These are phyloP conservation scores for Sphagnum magellanicum DNA, from an alignment of 228 moss, liverwort and hornwort species.

Conservation along the genomic window DNA sequence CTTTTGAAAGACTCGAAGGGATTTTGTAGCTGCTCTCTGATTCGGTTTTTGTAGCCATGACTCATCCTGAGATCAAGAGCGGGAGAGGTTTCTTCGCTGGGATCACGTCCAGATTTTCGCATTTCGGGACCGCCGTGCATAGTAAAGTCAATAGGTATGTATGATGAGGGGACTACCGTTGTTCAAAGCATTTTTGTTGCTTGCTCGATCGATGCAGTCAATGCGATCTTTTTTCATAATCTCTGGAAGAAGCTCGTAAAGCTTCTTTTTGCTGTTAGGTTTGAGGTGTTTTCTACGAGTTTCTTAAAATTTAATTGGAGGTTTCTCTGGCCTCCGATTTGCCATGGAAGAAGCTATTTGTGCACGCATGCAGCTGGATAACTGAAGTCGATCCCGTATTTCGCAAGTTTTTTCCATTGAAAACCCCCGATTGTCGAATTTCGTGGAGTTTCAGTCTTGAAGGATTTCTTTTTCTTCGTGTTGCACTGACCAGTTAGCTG, in stretches of 20 bases:
- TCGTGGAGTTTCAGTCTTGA: no score
- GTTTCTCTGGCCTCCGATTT: no score
- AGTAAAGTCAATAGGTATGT: conserved; percentile 50
- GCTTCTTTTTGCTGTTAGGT: not conserved
- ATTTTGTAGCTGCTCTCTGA: no score
- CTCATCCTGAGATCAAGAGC: conserved; percentile 43
- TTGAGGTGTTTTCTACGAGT: not conserved
- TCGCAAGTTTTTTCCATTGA: no score
- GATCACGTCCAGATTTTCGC: conserved; percentile 65
- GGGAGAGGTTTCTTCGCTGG: conserved; percentile 50
- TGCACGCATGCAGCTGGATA: no score
- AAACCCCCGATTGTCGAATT: no score
- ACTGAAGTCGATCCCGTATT: no score
- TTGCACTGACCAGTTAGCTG: no score
- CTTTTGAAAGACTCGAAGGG: no score
- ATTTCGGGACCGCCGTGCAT: conserved; percentile 64
- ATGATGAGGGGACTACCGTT: not conserved
- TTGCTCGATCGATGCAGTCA: not conserved
- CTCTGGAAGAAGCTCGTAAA: not conserved
- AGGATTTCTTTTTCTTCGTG: no score
- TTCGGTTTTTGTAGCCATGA: conserved; percentile 30
- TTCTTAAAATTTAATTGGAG: no score
- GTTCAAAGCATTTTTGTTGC: not conserved
- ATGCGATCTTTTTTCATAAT: conserved; percentile 1
- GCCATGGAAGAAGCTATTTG: no score